These are phyloP conservation scores for Dendrobium chrysotoxum DNA, from an alignment of 106 monocot genomes.

Conservation along the genomic window DNA sequence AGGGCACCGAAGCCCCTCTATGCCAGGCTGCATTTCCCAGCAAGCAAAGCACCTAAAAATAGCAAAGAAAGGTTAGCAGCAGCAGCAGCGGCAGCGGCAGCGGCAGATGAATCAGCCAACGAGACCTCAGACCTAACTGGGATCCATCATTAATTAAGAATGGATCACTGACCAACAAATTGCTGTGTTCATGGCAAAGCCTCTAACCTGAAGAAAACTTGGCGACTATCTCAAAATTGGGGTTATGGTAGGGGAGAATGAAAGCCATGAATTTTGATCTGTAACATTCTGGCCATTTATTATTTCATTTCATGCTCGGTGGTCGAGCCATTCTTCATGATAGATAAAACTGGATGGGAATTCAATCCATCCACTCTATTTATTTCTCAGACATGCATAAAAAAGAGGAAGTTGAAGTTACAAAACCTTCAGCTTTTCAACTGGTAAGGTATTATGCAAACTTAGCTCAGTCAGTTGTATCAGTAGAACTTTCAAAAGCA, in stretches of 20 bases:
- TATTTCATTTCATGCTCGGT: constrained; percentile 13
- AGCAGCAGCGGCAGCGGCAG: neutral
- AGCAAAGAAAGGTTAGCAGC: neutral
- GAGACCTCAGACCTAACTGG: neutral
- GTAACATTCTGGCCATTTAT: constrained; percentile 8
- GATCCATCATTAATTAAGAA: constrained; percentile 2
- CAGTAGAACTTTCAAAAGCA: neutral
- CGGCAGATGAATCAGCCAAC: neutral
- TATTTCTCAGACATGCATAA: constrained; percentile 6
- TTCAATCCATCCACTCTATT: constrained; percentile 1
- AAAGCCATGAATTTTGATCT: constrained; percentile 8
- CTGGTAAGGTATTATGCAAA: neutral
- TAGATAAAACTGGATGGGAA: constrained; percentile 3
- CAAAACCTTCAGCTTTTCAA: constrained; percentile 1
- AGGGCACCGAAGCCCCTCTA: constrained; percentile 22
- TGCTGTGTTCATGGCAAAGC: constrained; percentile 5
- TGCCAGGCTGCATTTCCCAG: constrained; percentile 23
- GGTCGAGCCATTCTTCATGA: constrained; percentile 11
- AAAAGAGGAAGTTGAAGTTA: neutral
- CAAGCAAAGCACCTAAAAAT: constrained; percentile 12
- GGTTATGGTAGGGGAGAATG: neutral
- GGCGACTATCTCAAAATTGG: neutral
- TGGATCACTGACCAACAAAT: constrained; percentile 10
- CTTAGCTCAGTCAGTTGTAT: constrained; percentile 3
- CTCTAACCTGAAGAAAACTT: constrained; percentile 8